Evolutionary conservation across 345 rosid species (phyloP), one percentile per base, ranked within the genome.

Genomic region (Hibiscus mutabilis): DNA sequence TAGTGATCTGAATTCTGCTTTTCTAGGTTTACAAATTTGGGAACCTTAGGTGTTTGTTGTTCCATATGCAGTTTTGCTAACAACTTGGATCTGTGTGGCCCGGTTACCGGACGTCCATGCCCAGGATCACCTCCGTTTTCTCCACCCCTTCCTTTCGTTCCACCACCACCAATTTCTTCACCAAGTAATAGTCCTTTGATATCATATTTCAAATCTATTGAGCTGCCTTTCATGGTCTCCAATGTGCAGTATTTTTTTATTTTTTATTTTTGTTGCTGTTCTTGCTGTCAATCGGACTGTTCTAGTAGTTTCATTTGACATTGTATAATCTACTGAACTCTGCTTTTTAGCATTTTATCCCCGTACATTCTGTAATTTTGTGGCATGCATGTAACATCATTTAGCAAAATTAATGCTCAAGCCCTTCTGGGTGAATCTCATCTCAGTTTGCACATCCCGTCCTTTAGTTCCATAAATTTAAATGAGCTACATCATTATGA

Each of bases 111-210:
- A 69, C 89, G 60, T 24, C 97, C 99, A 58, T 95, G 99, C 84
- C 97, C 97, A n/a, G 97, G 99, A 61, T 95, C 99, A 74, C 99
- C 97, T 66, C 99, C 99, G 9, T 95, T 95, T 81, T 87, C 99
- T 74, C 99, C 99, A 72, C 97, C 99, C n/a, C 99, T 97, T 47
- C 99, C 99, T 52, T 95, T 95, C 86, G 86, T 89, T 58, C 94
- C 89, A 49, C 91, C 90, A 18, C 81, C 98, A 9, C 90, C 93
- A 3, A 75, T 85, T 74, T 82, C 98, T 51, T 47, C 80, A 4
- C 96, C 89, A n/a, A 93, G 98, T 92, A 80, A 75, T 72, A 16
- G 68, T 61, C 37, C 15, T 46, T 64, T 64, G 16, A 29, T 13
- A 8, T 51, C 55, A 13, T 25, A 5, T 68, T 64, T 25, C 6